Evolutionary conservation across 257 asterid species (phyloP).

Genomic region (Perilla frutescens): DNA sequence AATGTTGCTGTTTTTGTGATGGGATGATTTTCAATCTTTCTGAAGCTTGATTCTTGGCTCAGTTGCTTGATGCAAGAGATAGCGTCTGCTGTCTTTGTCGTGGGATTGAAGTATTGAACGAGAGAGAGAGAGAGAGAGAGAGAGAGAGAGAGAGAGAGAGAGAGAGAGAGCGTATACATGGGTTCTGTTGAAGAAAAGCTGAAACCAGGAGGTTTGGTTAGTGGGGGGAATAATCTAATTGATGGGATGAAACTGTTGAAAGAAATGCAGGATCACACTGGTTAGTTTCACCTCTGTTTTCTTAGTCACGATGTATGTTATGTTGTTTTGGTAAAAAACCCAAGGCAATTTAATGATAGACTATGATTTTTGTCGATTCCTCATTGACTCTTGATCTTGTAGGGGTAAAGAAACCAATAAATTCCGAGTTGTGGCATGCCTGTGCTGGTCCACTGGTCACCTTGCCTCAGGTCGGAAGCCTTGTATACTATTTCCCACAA

Average conservation of each 20-base stretch:
- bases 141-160: constrained; percentile 20
- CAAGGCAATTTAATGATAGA: not conserved
- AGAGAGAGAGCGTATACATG: constrained; percentile 42
- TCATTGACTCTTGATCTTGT: constrained; percentile 7
- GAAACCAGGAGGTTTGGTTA: constrained; percentile 58
- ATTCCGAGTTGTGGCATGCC: constrained; percentile 95
- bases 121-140: too few relatives aligned
- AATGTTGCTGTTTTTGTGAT: constrained; percentile 25
- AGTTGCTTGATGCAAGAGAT: constrained; percentile 35
- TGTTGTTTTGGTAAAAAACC: constrained; percentile 2
- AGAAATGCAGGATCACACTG: constrained; percentile 84
- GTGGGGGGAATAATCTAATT: constrained; percentile 60
- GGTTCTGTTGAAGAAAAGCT: constrained; percentile 65
- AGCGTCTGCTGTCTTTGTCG: constrained; percentile 39
- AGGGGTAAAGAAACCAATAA: constrained; percentile 69
- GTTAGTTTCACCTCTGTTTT: constrained; percentile 47
- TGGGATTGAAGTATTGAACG: constrained; percentile 33
- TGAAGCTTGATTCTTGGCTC: constrained; percentile 17
- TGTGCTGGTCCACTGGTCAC: constrained; percentile 95
- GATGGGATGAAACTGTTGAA: constrained; percentile 87
- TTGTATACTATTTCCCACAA: constrained; percentile 87
- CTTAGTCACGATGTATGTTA: not conserved
- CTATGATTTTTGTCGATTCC: not conserved
- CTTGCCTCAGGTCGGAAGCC: constrained; percentile 91
- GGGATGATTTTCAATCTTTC: constrained; percentile 35